Percentiles rank a stretch among this genome's conserved stretches.
Conservation (phyloP, 345 rosid genomes). For the Carallia brachiata region DNA sequence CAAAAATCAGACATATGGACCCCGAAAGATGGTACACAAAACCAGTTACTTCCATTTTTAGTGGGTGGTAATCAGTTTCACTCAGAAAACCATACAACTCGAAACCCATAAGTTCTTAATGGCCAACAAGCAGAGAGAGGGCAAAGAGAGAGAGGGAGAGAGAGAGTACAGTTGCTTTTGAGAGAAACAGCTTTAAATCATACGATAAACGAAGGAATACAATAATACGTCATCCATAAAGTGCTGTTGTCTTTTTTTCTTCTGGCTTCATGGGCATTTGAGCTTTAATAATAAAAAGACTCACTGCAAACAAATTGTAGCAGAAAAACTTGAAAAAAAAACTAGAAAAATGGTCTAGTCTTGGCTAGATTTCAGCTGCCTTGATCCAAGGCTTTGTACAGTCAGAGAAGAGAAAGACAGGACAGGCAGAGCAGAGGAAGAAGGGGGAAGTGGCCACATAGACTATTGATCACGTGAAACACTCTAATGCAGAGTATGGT, state of each 20-base stretch:
- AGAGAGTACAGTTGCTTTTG: neutral
- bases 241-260: neutral
- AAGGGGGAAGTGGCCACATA: neutral
- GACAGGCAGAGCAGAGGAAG: neutral
- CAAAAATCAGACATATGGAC: constrained; percentile 18
- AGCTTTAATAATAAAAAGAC: neutral
- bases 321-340: no score
- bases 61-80: neutral
- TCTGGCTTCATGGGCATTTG: constrained; percentile 1
- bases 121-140: neutral
- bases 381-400: neutral
- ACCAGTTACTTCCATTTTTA: neutral
- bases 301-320: neutral
- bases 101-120: neutral
- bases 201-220: no score
- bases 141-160: neutral
- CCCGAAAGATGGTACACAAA: constrained; percentile 3
- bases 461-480: no score
- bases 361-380: no score
- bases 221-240: no score
- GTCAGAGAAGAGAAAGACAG: neutral
- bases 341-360: no score
- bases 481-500: neutral
- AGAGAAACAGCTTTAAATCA: no score
- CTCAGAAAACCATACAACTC: neutral